phyloP scores from a whole-genome alignment of 257 asterid species.

The Scutellaria galericulata region DNA sequence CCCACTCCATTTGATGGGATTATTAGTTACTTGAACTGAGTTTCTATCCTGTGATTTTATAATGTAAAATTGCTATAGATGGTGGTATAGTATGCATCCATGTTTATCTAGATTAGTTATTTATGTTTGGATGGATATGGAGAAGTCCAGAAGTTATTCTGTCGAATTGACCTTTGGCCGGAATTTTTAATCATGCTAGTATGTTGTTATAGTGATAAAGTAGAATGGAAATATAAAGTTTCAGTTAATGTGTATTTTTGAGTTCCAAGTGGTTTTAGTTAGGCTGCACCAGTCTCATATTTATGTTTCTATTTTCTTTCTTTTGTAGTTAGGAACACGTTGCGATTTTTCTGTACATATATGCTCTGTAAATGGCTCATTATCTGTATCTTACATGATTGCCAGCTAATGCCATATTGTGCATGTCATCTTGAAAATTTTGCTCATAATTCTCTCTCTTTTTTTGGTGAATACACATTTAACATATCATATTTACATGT shows the following conservation, averaged over 20 bases:
- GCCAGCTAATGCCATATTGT: neutral
- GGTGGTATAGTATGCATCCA: neutral
- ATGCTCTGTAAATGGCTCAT: neutral
- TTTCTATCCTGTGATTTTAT: neutral
- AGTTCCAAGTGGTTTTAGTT: neutral
- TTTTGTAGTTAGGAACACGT: neutral
- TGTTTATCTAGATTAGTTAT: slow-evolving; percentile 15
- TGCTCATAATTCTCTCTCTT: neutral
- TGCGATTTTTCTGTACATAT: neutral
- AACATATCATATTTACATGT: neutral
- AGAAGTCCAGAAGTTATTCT: neutral
- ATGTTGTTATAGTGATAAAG: neutral
- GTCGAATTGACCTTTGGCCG: neutral
- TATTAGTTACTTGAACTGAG: slow-evolving; percentile 10
- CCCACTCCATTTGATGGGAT: slow-evolving; percentile 15
- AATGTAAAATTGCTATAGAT: neutral
- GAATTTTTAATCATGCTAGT: neutral
- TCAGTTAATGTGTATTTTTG: neutral
- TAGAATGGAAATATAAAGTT: neutral
- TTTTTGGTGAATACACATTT: neutral
- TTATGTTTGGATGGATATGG: slow-evolving; percentile 10
- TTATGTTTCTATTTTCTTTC: neutral
- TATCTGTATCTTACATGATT: neutral
- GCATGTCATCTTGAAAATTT: neutral
- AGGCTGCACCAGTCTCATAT: neutral